Conservation (phyloP, 495 filamentous ascomycete genomes). For the Podospora didyma region DNA sequence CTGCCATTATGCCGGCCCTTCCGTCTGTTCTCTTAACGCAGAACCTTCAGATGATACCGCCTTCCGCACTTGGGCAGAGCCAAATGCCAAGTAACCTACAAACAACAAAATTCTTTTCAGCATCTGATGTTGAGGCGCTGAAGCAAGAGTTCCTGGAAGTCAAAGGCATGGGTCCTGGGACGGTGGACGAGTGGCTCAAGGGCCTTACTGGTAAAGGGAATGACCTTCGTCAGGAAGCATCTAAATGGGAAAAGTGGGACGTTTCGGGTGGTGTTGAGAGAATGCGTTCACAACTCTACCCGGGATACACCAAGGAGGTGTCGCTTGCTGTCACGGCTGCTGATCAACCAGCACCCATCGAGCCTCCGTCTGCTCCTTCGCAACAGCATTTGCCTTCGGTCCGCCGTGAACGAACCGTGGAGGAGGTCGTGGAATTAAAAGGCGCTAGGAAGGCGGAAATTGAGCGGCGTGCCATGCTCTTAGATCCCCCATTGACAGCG, state of each 20-base stretch:
- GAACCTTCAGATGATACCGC: slow-evolving; percentile 51
- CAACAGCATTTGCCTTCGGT: not conserved
- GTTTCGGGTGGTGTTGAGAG: slow-evolving; percentile 39
- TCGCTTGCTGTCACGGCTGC: not conserved
- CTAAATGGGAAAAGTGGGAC: slow-evolving; percentile 71
- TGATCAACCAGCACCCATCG: not conserved
- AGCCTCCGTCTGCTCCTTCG: slow-evolving; percentile 1
- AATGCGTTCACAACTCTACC: slow-evolving; percentile 32
- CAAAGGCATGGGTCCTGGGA: slow-evolving; percentile 53
- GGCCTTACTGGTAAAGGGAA: slow-evolving; percentile 60
- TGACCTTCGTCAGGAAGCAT: slow-evolving; percentile 49
- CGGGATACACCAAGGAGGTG: slow-evolving; percentile 9
- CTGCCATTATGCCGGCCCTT: slow-evolving; percentile 55
- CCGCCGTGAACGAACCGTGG: slow-evolving; percentile 38
- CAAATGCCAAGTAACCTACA: slow-evolving; percentile 42
- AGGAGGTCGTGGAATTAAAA: slow-evolving; percentile 51
- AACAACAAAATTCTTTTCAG: slow-evolving; percentile 59
- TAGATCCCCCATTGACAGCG: slow-evolving; percentile 58
- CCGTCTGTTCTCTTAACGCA: slow-evolving; percentile 60
- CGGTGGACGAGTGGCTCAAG: slow-evolving; percentile 70
- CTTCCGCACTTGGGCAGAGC: slow-evolving; percentile 45
- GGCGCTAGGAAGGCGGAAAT: slow-evolving; percentile 60
- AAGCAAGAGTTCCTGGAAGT: slow-evolving; percentile 54
- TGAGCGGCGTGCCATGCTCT: slow-evolving; percentile 56
- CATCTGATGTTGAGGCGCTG: slow-evolving; percentile 52